phyloP scores from a whole-genome alignment of 2,329 filamentous ascomycete genomes.

The Beauveria rudraprayagi region DNA sequence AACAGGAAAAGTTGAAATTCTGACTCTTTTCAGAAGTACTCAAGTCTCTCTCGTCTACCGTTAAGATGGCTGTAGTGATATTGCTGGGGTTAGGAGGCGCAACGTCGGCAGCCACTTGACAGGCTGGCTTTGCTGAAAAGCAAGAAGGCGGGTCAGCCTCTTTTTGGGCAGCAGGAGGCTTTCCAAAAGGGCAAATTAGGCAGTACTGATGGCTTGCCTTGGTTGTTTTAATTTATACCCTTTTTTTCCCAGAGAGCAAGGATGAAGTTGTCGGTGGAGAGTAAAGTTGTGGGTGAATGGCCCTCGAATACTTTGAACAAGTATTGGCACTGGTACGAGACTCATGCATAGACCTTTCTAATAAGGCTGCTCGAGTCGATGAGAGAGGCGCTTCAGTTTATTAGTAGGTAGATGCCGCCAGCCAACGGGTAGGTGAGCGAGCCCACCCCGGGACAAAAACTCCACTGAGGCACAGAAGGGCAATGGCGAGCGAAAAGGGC shows the following conservation, averaged over 20 bases:
- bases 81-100: conserved; percentile 4
- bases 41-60: not conserved
- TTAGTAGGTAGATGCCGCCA: conserved; percentile 11
- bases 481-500: conserved; percentile 1
- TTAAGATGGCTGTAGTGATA: not conserved
- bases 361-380: conserved; percentile 10
- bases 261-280: conserved; percentile 9
- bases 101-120: not conserved
- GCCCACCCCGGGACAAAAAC: conserved; percentile 5
- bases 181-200: conserved; percentile 5
- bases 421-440: conserved; percentile 10
- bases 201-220: conserved; percentile 1
- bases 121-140: conserved; percentile 7
- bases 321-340: conserved; percentile 7
- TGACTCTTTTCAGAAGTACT: not conserved
- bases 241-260: not conserved
- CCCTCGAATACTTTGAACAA: conserved; percentile 3
- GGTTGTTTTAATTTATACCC: conserved; percentile 7
- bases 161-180: conserved; percentile 5
- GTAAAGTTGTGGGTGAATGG: conserved; percentile 10
- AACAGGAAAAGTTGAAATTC: not conserved
- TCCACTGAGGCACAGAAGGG: conserved; percentile 11
- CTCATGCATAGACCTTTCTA: conserved; percentile 3
- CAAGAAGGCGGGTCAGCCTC: conserved; percentile 10
- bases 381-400: conserved; percentile 7